These are phyloP conservation scores for Scedosporium boydii DNA, from an alignment of 2,329 filamentous ascomycete species.

Conservation along the genomic window DNA sequence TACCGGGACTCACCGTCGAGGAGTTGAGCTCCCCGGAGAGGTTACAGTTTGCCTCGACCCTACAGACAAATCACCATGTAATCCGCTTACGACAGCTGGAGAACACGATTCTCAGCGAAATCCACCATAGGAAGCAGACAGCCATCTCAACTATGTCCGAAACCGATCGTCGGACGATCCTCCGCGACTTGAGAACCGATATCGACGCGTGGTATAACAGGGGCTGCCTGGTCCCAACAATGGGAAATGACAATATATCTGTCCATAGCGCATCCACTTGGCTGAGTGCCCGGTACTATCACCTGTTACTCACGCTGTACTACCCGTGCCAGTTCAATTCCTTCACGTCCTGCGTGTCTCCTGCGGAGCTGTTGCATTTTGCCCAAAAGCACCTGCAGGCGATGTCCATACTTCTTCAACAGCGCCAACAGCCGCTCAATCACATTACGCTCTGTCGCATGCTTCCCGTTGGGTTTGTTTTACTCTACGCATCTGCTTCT, in stretches of 20 bases:
- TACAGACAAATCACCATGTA: conserved; percentile 35
- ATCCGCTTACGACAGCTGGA: conserved; percentile 34
- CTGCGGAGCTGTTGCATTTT: conserved; percentile 24
- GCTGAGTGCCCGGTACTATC: too few species aligned
- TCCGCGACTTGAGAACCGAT: conserved; percentile 26
- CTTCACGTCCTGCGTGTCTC: conserved; percentile 15
- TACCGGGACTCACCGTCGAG: too few species aligned
- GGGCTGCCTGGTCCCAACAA: conserved; percentile 23
- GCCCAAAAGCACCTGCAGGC: conserved; percentile 32
- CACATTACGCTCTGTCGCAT: too few species aligned
- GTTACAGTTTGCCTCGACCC: conserved; percentile 25
- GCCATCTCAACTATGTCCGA: conserved; percentile 20
- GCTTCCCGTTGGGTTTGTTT: too few species aligned
- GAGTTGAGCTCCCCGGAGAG: conserved; percentile 15
- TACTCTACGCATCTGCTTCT: too few species aligned
- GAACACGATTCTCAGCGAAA: conserved; percentile 25
- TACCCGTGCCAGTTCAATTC: conserved; percentile 31
- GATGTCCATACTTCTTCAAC: conserved; percentile 15
- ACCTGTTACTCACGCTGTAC: conserved; percentile 21
- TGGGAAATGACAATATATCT: too few species aligned
- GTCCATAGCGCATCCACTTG: too few species aligned
- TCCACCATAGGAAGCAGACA: conserved; percentile 22
- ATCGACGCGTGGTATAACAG: conserved; percentile 38
- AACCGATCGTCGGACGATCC: conserved; percentile 21
- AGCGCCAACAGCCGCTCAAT: too few species aligned